phyloP scores from a whole-genome alignment of 148 eudicot species.

The Chenopodium formosanum region DNA sequence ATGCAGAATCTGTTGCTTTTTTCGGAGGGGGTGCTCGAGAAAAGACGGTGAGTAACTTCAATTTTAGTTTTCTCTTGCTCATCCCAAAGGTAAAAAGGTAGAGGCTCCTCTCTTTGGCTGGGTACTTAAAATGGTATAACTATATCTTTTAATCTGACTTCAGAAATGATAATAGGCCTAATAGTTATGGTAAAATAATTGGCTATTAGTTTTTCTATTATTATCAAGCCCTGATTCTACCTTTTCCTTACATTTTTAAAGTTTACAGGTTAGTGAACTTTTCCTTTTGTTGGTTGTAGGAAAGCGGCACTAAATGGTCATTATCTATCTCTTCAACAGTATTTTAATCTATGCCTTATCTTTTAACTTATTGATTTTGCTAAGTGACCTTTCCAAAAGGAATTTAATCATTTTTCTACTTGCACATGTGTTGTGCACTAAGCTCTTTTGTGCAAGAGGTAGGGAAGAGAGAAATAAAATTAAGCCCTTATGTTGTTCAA shows the following conservation, averaged over 20 bases:
- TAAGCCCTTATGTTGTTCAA: not conserved
- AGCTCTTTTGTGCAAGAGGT: too few relatives aligned
- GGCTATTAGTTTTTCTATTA: not conserved
- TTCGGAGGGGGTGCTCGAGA: constrained; percentile 97
- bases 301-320: not conserved
- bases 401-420: too few relatives aligned
- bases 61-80: constrained; percentile 4
- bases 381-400: not conserved
- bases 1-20: constrained; percentile 97
- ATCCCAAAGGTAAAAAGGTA: not conserved
- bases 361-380: too few relatives aligned
- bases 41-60: constrained; percentile 59
- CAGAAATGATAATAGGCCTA: too few relatives aligned
- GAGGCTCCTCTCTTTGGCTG: not conserved
- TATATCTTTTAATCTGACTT: not conserved
- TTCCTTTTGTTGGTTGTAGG: not conserved
- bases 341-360: too few relatives aligned
- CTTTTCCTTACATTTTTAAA: not conserved
- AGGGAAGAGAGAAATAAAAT: too few relatives aligned
- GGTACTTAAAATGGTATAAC: not conserved
- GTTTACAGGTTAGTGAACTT: not conserved
- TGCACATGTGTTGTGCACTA: too few relatives aligned
- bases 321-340: too few relatives aligned
- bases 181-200: too few relatives aligned
- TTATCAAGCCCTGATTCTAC: not conserved